Conservation (phyloP, 805 yeast genomes). For the Monosporozyma aerobia region DNA sequence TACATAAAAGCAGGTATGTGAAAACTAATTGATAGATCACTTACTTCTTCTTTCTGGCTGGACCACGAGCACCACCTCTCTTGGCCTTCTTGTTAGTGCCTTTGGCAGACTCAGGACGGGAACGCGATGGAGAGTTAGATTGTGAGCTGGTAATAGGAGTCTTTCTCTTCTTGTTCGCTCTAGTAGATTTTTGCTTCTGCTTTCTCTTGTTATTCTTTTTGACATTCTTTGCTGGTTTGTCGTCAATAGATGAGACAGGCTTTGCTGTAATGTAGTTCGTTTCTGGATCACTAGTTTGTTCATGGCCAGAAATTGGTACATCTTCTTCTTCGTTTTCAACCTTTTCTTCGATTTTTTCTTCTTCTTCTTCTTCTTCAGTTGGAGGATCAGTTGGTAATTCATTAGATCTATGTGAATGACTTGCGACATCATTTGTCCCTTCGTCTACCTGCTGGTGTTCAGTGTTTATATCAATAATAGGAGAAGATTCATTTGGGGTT, state of each 20-base stretch:
- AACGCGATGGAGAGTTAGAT: not conserved
- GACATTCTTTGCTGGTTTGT: not conserved
- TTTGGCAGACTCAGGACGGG: not conserved
- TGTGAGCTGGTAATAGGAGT: constrained; percentile 4
- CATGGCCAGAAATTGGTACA: too few relatives aligned
- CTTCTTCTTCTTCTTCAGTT: not conserved
- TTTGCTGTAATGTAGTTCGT: not conserved
- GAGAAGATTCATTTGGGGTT: not conserved
- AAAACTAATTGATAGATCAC: not conserved
- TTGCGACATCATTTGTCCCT: not conserved
- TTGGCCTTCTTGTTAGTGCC: not conserved
- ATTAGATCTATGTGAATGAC: not conserved
- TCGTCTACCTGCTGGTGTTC: not conserved
- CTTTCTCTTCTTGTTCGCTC: constrained; percentile 4
- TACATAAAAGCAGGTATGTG: not conserved
- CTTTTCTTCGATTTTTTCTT: not conserved
- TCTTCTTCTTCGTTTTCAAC: not conserved
- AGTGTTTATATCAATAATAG: not conserved
- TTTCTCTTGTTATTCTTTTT: constrained; percentile 2
- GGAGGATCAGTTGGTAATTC: constrained; percentile 6
- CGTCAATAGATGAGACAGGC: not conserved
- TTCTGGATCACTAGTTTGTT: not conserved
- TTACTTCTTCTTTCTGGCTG: not conserved
- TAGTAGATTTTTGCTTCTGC: not conserved
- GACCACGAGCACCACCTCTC: not conserved